These are phyloP conservation scores for Fomitopsis serialis DNA, from an alignment of 768 basidiomycete species.

Conservation along the genomic window DNA sequence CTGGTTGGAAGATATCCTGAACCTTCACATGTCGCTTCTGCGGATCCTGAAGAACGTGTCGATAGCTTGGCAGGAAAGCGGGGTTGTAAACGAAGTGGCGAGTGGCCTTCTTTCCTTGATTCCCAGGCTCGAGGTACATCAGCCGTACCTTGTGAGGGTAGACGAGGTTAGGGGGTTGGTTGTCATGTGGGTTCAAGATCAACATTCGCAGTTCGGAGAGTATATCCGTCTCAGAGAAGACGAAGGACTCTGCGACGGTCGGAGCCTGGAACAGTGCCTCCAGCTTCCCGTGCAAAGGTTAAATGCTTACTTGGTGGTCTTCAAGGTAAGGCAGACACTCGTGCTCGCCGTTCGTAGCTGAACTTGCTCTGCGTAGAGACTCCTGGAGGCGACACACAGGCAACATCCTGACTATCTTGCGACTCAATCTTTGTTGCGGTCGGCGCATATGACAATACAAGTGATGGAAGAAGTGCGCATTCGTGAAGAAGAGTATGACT, in stretches of 20 bases:
- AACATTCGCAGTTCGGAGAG: slow-evolving; percentile 64
- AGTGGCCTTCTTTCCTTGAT: slow-evolving; percentile 57
- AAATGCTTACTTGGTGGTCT: slow-evolving; percentile 63
- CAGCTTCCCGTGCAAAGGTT: slow-evolving; percentile 74
- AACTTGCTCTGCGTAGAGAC: slow-evolving; percentile 39
- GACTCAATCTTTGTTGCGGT: slow-evolving; percentile 57
- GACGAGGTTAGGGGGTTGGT: slow-evolving; percentile 55
- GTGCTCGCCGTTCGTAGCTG: not conserved
- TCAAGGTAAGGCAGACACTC: slow-evolving; percentile 49
- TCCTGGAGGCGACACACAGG: slow-evolving; percentile 65
- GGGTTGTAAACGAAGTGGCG: slow-evolving; percentile 47
- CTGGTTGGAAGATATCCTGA: slow-evolving; percentile 84
- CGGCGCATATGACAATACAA: slow-evolving; percentile 65
- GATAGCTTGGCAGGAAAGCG: slow-evolving; percentile 11
- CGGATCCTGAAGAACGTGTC: slow-evolving; percentile 37
- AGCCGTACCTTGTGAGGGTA: slow-evolving; percentile 77
- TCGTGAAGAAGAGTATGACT: slow-evolving; percentile 83
- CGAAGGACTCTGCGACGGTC: slow-evolving; percentile 47
- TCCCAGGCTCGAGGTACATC: slow-evolving; percentile 71
- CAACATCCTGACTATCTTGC: slow-evolving; percentile 66
- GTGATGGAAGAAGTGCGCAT: slow-evolving; percentile 82
- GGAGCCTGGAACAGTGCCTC: slow-evolving; percentile 63
- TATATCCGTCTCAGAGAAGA: slow-evolving; percentile 69
- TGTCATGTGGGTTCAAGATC: not conserved
- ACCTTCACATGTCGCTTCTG: slow-evolving; percentile 64